Base-by-base conservation (phyloP, 2,329 filamentous ascomycete genomes). In the Colletotrichum liriopes region DNA sequence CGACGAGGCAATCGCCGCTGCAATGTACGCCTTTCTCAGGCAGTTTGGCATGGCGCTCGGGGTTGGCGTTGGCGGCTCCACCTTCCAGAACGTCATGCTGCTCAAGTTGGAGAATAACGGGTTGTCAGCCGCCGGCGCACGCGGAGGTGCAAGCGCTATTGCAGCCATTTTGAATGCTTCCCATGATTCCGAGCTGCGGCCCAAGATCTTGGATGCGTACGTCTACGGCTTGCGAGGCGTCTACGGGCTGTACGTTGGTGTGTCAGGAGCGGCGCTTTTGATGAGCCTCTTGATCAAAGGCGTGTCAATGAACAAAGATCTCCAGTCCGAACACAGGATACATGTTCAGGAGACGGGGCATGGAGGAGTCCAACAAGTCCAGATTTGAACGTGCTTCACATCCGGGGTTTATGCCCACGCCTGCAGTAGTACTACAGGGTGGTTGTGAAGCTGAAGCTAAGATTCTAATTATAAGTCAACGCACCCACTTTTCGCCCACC, bases 1-100 rank as follows among this genome's bases (percentile, higher is more conserved):
- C 5, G 51, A 73, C 8, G 12, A 61, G n/a, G 61, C 16, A 1
- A 26, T 58, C 6, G 43, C 70, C 6, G 37, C 55, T 1, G 51
- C 43, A 26, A 70, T 70, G 39, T 74, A 74, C 32, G 26, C 66
- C 41, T 74, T 74, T 62, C 32, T 72, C 26, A 47, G 65, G 26
- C 35, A 70, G 12, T 66, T 75, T 39, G 60, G 65, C 18, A 66
- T 66, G 43, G 49, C 72, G 23, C 37, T 75, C 26, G 60, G 72
- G 23, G 67, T 75, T 3, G 52, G 60, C 14, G 51, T 67, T 18
- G 60, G 67, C 41, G 41, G 60, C 5, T 67, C 56, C 29, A 64
- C 62, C 11, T 75, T 75, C 54, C 54, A 74, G 41, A 74, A 75
- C 23, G 56, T 74, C 32, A 72, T 74, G 61, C 35, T 61, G 14